Base-by-base conservation (phyloP, 2,329 filamentous ascomycete genomes). In the Fusarium siculi region DNA sequence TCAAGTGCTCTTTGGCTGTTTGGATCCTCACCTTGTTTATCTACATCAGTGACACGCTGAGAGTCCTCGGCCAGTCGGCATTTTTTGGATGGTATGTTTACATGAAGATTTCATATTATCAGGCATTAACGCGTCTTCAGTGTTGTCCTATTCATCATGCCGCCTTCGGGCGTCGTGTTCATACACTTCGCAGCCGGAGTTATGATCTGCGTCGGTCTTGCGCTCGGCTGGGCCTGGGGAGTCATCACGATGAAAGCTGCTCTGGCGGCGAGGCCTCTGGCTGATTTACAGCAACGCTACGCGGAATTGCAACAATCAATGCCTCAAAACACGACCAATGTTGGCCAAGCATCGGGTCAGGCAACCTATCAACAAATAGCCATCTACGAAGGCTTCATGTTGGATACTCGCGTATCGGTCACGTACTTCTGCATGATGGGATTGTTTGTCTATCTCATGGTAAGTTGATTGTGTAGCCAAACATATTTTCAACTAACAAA, bases 21-120 rank as follows among this genome's bases (percentile, higher is more conserved):
- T 75, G 73, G 73, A 63, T 75, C 9, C 63, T 75, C n/a, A 75
- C 69, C 10, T 34, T 75, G 8, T 69, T 75, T 10, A 75, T 75
- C 21, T 39, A 66, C 47, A 75, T 75, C 56, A 68, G 56, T 12
- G 72, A 72, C 9, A 75, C 69, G 0, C 34, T 75, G 25, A 66
- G 70, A 16, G 59, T 64, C 1, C 64, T 75, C 9, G 73, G 73
- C 15, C 73, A 73, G 34, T 55, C 65, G 14, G 50, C 63, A 6
- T 68, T 68, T 4, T 68, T 68, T 23, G 65, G 65, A 68, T 68
- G 65, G 65, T 68, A 19, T 2, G 64, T 32, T 7, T 7, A 10
- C 25, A 49, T 39, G 21, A 23, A 36, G 1, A 25, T n/a, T 5
- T 15, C 2, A 4, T 21, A 2, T 3, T 2, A 2, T 10, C 15